phyloP scores from a whole-genome alignment of 1,139 yeast genomes.

The Candida pseudoviswanathii region DNA sequence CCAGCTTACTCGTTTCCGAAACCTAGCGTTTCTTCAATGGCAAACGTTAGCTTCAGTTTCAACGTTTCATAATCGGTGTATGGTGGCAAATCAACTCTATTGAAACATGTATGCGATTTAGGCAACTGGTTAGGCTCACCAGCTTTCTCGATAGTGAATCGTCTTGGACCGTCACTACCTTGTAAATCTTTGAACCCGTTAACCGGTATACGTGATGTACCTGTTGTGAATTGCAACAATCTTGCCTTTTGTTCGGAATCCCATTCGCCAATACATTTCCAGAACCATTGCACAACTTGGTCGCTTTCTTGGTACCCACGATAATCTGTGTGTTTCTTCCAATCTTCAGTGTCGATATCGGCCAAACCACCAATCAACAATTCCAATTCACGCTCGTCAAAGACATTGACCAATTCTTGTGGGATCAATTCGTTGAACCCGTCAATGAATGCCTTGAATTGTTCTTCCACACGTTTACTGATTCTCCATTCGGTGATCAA shows the following conservation, averaged over 20 bases:
- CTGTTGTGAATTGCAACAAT: conserved; percentile 93
- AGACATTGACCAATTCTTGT: conserved; percentile 92
- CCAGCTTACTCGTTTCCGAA: conserved; percentile 81
- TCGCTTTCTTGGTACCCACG: conserved; percentile 97
- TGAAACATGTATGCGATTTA: conserved; percentile 94
- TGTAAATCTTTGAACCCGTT: conserved; percentile 98
- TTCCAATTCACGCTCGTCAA: conserved; percentile 96
- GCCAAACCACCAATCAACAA: conserved; percentile 97
- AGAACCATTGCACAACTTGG: conserved; percentile 97
- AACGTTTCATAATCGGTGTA: conserved; percentile 73
- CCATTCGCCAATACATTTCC: conserved; percentile 94
- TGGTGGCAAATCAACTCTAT: conserved; percentile 89
- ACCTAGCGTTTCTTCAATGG: conserved; percentile 93
- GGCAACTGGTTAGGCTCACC: conserved; percentile 94
- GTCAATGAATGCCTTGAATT: conserved; percentile 92
- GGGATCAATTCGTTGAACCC: conserved; percentile 98
- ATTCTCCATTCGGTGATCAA: conserved; percentile 96
- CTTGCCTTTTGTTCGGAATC: conserved; percentile 96
- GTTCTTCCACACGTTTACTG: conserved; percentile 89
- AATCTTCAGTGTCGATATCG: conserved; percentile 95
- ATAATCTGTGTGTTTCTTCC: conserved; percentile 98
- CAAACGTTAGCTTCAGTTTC: conserved; percentile 79
- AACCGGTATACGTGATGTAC: conserved; percentile 98
- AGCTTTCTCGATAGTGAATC: conserved; percentile 97
- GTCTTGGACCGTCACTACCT: conserved; percentile 98